These are phyloP conservation scores for Cryptosporidium sp. DNA, from an alignment of 169 alveolate species.

Conservation along the genomic window DNA sequence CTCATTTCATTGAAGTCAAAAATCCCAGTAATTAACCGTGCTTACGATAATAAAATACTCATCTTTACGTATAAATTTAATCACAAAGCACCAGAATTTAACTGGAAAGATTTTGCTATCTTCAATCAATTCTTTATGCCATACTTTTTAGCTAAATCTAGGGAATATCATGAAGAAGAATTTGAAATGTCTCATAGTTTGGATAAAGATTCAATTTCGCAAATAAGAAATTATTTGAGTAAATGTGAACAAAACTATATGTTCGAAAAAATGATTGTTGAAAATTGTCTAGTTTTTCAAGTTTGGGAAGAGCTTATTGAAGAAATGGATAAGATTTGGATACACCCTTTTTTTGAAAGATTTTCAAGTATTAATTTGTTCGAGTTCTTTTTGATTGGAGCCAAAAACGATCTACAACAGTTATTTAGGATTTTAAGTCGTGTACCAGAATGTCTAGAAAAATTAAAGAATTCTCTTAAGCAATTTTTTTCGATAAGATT, in stretches of 20 bases:
- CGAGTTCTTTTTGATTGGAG: slow-evolving; percentile 10
- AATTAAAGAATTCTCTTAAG: slow-evolving; percentile 20
- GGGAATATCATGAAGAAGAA: slow-evolving; percentile 18
- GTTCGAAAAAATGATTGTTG: slow-evolving; percentile 48
- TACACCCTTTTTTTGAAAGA: slow-evolving; percentile 45
- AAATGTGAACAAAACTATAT: slow-evolving; percentile 39
- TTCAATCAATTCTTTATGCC: slow-evolving; percentile 32
- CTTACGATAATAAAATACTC: not conserved
- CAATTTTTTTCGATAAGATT: slow-evolving; percentile 1
- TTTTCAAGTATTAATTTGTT: slow-evolving; percentile 1
- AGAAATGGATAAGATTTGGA: slow-evolving; percentile 56
- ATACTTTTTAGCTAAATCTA: slow-evolving; percentile 13
- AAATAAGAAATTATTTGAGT: slow-evolving; percentile 18
- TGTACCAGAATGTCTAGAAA: slow-evolving; percentile 44
- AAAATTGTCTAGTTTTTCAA: slow-evolving; percentile 18
- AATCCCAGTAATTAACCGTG: not conserved
- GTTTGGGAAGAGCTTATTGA: slow-evolving; percentile 58
- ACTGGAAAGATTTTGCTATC: slow-evolving; percentile 17
- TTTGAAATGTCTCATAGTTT: not conserved
- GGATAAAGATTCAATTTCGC: slow-evolving; percentile 1
- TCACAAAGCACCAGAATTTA: not conserved
- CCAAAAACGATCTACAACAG: slow-evolving; percentile 28
- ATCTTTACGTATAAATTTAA: slow-evolving; percentile 38
- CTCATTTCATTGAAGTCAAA: slow-evolving; percentile 24
- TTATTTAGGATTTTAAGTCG: slow-evolving; percentile 53